phyloP scores from a whole-genome alignment of 164 flowering plant species.

The Nymphaea thermarum region DNA sequence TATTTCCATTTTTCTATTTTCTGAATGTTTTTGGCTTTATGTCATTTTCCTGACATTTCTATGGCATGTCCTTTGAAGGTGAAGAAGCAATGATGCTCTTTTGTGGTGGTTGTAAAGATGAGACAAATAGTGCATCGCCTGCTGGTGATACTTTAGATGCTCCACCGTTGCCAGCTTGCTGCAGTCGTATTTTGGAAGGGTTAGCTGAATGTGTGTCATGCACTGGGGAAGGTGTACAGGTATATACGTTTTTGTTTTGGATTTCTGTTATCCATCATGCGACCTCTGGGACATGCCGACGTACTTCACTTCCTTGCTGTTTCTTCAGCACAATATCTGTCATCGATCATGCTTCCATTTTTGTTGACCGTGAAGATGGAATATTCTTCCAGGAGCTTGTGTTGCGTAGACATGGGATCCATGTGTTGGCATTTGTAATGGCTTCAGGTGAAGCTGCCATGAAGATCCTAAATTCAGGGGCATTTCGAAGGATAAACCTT shows the following conservation, averaged over 20 bases:
- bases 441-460: constrained; percentile 69
- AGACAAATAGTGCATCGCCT: constrained; percentile 9
- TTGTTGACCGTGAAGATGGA: neutral
- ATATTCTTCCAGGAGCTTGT: constrained; percentile 48
- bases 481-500: constrained; percentile 27
- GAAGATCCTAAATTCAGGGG: constrained; percentile 36
- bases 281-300: too few species aligned
- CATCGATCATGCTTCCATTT: neutral
- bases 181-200: constrained; percentile 41
- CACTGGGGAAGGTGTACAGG: constrained; percentile 42
- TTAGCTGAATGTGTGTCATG: constrained; percentile 65
- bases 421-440: constrained; percentile 60
- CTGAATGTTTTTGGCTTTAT: neutral
- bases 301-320: too few species aligned
- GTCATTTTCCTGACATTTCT: neutral
- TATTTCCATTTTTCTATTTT: neutral
- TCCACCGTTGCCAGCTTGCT: constrained; percentile 15
- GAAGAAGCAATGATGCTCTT: constrained; percentile 47
- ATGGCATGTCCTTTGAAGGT: constrained; percentile 30
- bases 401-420: constrained; percentile 53
- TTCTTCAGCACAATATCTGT: too few species aligned
- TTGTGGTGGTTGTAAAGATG: constrained; percentile 28
- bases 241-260: constrained; percentile 9
- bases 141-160: constrained; percentile 10
- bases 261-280: neutral